phyloP scores from a whole-genome alignment of 2,329 filamentous ascomycete genomes.

The Penicillium sp. region DNA sequence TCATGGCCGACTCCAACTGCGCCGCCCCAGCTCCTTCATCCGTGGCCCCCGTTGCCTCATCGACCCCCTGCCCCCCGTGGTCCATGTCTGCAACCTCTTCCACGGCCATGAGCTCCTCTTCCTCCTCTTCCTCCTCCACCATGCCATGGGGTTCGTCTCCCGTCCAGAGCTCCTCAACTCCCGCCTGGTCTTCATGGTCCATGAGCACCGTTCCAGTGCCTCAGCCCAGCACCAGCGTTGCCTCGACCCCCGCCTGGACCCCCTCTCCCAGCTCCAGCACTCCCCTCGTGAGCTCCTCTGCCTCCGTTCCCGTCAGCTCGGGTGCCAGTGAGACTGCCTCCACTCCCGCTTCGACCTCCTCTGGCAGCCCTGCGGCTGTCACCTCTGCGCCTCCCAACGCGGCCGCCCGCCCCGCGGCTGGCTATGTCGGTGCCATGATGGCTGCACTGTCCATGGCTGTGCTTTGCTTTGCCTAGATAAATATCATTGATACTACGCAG shows the following conservation, averaged over 20 bases:
- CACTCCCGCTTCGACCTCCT: neutral
- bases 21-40: neutral
- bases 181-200: no score
- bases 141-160: no score
- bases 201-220: no score
- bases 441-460: neutral
- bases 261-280: neutral
- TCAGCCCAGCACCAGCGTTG: no score
- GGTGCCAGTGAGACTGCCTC: neutral
- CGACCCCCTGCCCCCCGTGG: neutral
- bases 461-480: neutral
- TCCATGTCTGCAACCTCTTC: no score
- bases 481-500: neutral
- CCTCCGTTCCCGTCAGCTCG: neutral
- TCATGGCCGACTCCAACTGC: slow-evolving; percentile 25
- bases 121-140: no score
- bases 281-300: neutral
- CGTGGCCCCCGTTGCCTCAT: neutral
- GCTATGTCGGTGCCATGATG: neutral
- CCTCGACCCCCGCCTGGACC: neutral
- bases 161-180: no score
- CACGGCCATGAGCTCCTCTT: no score
- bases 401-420: neutral
- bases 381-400: neutral
- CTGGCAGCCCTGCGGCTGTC: neutral